phyloP scores from a whole-genome alignment of 345 rosid genomes.

The Boechera retrofracta region DNA sequence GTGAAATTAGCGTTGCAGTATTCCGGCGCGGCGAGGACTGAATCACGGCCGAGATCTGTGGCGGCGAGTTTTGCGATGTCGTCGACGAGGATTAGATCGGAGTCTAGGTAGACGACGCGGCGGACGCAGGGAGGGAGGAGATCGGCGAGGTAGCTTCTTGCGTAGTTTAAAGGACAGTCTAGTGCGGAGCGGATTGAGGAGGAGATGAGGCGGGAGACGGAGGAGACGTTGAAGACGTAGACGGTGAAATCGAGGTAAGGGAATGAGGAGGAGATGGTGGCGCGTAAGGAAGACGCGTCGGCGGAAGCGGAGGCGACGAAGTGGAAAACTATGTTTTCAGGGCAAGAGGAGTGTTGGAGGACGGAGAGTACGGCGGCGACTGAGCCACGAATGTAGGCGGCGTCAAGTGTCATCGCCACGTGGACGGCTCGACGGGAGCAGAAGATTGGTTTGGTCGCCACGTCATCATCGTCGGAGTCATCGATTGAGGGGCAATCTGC shows the following conservation, averaged over 20 bases:
- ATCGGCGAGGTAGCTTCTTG: constrained; percentile 79
- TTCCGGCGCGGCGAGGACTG: constrained; percentile 90
- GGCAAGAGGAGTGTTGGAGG: constrained; percentile 91
- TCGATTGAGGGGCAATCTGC: constrained; percentile 64
- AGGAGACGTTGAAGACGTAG: constrained; percentile 65
- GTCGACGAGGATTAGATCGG: constrained; percentile 87
- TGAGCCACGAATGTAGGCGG: constrained; percentile 88
- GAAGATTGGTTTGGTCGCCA: constrained; percentile 36
- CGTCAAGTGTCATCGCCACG: constrained; percentile 92
- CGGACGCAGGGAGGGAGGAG: constrained; percentile 77
- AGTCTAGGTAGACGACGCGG: constrained; percentile 87
- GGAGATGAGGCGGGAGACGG: constrained; percentile 75
- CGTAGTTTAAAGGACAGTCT: constrained; percentile 90
- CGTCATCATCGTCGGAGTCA: constrained; percentile 37
- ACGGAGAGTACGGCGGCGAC: constrained; percentile 91
- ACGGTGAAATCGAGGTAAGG: constrained; percentile 80
- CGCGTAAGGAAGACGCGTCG: constrained; percentile 55
- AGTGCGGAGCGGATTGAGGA: constrained; percentile 90
- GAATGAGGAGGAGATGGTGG: constrained; percentile 77
- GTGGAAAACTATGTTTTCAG: constrained; percentile 81
- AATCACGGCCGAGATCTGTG: constrained; percentile 59
- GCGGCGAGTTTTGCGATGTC: constrained; percentile 79
- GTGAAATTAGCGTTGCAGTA: constrained; percentile 95
- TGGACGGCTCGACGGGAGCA: constrained; percentile 81
- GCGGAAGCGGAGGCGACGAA: constrained; percentile 76